Percentiles rank a stretch among this genome's conserved stretches.
These are phyloP conservation scores for Trichoderma semiorbis DNA, from an alignment of 2,329 filamentous ascomycete genomes.

Conservation along the genomic window DNA sequence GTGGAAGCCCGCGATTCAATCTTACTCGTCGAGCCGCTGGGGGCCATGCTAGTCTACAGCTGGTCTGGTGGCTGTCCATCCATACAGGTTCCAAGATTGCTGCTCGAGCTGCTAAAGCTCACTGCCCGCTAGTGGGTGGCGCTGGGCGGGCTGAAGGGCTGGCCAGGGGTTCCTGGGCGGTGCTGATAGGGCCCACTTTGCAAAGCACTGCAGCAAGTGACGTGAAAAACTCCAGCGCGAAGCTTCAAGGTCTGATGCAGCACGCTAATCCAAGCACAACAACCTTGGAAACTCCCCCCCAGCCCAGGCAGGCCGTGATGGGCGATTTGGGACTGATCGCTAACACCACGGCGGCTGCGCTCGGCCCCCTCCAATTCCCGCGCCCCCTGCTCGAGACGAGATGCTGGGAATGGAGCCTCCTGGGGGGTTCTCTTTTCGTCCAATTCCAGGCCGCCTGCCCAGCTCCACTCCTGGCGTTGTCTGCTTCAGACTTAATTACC, in stretches of 20 bases:
- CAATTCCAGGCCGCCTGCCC: neutral
- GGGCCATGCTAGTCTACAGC: neutral
- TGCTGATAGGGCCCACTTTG: neutral
- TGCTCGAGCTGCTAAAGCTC: neutral
- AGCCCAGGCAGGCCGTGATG: neutral
- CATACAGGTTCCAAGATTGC: neutral
- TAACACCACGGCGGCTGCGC: neutral
- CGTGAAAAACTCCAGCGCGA: neutral
- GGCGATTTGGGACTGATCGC: neutral
- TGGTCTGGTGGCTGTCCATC: neutral
- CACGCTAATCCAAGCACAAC: neutral
- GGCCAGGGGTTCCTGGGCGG: neutral
- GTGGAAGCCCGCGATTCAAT: too few species aligned
- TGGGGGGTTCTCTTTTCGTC: neutral
- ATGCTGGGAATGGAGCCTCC: neutral
- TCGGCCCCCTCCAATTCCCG: constrained; percentile 5
- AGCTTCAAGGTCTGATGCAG: neutral
- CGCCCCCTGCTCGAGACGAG: neutral
- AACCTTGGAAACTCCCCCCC: neutral
- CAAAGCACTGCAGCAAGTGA: neutral
- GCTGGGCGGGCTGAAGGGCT: constrained; percentile 8
- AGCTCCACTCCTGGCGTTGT: constrained; percentile 4
- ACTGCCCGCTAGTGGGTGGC: neutral
- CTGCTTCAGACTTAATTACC: constrained; percentile 6
- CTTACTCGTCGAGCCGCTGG: neutral